A percentile compares a stretch with the other conserved stretches of the same genome.
Evolutionary conservation across 805 yeast genomes (phyloP).

Genomic region (Candida nanaspora): DNA sequence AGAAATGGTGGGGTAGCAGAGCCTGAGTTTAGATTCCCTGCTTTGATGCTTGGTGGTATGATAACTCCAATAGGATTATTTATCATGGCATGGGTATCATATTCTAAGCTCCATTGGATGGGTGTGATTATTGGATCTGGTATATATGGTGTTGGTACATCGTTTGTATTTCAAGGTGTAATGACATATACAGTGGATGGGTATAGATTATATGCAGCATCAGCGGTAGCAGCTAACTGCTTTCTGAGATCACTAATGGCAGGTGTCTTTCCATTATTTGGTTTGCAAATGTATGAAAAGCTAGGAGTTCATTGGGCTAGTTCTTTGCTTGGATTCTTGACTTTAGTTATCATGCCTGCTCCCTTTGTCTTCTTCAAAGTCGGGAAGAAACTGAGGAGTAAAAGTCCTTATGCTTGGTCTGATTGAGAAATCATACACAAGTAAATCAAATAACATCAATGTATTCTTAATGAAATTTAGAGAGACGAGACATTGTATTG

Average conservation of each 20-base stretch:
- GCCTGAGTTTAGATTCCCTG: slow-evolving; percentile 51
- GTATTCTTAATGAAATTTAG: no score
- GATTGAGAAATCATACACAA: slow-evolving; percentile 1
- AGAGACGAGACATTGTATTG: no score
- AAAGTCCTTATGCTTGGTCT: slow-evolving; percentile 41
- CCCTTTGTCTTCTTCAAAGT: slow-evolving; percentile 46
- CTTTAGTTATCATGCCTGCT: slow-evolving; percentile 43
- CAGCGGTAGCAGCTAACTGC: slow-evolving; percentile 44
- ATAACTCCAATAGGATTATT: slow-evolving; percentile 46
- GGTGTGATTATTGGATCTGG: slow-evolving; percentile 39
- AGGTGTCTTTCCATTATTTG: slow-evolving; percentile 52
- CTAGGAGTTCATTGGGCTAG: slow-evolving; percentile 56
- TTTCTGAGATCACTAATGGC: slow-evolving; percentile 46
- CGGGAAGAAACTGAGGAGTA: slow-evolving; percentile 37
- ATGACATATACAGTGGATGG: slow-evolving; percentile 34
- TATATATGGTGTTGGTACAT: slow-evolving; percentile 37
- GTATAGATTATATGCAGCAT: slow-evolving; percentile 42
- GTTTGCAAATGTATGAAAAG: slow-evolving; percentile 47
- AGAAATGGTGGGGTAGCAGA: slow-evolving; percentile 33
- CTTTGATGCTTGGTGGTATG: slow-evolving; percentile 51
- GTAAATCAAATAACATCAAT: no score
- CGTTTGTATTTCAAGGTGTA: slow-evolving; percentile 32
- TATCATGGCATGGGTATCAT: slow-evolving; percentile 55
- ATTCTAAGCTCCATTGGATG: slow-evolving; percentile 44
- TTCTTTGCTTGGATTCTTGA: slow-evolving; percentile 42